phyloP scores from a whole-genome alignment of 164 flowering plant genomes.

The Berberis thunbergii region DNA sequence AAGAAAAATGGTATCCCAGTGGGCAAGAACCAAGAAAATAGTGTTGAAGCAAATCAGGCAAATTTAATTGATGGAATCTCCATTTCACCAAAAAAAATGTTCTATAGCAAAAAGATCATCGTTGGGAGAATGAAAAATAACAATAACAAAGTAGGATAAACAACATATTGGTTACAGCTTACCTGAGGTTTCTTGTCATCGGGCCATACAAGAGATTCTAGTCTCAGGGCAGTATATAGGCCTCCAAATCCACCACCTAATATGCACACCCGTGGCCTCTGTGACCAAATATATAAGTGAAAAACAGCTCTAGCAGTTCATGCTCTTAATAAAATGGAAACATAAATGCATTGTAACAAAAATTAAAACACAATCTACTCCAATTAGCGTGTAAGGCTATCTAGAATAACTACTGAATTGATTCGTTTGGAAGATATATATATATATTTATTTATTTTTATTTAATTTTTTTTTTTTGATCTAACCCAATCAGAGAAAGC shows the following conservation, averaged over 20 bases:
- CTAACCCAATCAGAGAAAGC: too few relatives aligned
- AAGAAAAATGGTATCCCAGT: neutral
- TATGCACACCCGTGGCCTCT: slow-evolving; percentile 91
- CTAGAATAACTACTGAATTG: neutral
- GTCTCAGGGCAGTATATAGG: slow-evolving; percentile 83
- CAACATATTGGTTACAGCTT: neutral
- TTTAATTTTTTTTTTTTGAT: too few relatives aligned
- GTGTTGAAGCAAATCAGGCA: neutral
- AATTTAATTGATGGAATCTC: neutral
- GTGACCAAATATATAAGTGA: slow-evolving; percentile 13
- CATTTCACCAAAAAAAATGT: neutral
- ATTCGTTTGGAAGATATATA: too few relatives aligned
- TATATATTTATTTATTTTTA: too few relatives aligned
- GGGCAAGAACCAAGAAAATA: neutral
- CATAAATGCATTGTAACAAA: too few relatives aligned
- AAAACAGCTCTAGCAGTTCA: neutral
- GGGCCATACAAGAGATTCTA: slow-evolving; percentile 92
- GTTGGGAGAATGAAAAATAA: neutral
- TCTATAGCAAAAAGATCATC: neutral
- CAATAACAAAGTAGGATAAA: neutral
- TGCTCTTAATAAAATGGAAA: too few relatives aligned
- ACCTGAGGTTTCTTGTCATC: slow-evolving; percentile 89
- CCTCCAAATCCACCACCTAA: slow-evolving; percentile 99
- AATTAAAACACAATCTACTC: neutral
- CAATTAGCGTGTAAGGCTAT: neutral